phyloP scores from a whole-genome alignment of 192 early-diverging fungal species.

The Paraglomus occultum region DNA sequence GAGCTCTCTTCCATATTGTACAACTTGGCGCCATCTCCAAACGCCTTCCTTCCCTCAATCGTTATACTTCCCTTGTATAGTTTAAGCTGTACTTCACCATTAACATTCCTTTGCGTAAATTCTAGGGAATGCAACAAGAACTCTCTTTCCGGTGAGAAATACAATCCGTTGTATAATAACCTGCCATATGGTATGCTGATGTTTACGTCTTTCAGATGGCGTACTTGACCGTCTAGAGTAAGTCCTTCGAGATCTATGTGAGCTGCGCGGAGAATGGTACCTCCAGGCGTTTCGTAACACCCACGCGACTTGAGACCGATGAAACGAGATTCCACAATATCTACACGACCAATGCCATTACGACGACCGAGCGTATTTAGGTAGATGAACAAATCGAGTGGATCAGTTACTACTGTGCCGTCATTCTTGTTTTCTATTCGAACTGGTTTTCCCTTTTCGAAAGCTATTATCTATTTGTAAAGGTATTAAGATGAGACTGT shows the following conservation, averaged over 20 bases:
- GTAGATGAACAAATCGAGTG: slow-evolving; percentile 88
- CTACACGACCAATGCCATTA: slow-evolving; percentile 97
- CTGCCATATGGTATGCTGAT: slow-evolving; percentile 74
- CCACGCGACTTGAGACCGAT: slow-evolving; percentile 99
- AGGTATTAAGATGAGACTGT: not conserved
- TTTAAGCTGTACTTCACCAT: slow-evolving; percentile 91
- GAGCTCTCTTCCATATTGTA: slow-evolving; percentile 96
- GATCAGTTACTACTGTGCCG: slow-evolving; percentile 60
- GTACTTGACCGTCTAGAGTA: slow-evolving; percentile 93
- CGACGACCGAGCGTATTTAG: slow-evolving; percentile 93
- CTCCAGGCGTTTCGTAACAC: slow-evolving; percentile 99
- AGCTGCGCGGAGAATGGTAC: slow-evolving; percentile 91
- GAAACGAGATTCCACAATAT: slow-evolving; percentile 99
- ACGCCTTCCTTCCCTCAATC: slow-evolving; percentile 85
- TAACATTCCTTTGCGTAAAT: slow-evolving; percentile 82
- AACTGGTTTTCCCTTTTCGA: slow-evolving; percentile 84
- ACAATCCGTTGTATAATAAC: slow-evolving; percentile 92
- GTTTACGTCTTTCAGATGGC: slow-evolving; percentile 89
- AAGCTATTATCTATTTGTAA: slow-evolving; percentile 61
- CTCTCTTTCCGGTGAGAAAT: slow-evolving; percentile 95
- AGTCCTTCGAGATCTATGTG: slow-evolving; percentile 97
- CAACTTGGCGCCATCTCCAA: slow-evolving; percentile 67
- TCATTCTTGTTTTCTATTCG: slow-evolving; percentile 85
- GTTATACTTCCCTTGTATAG: slow-evolving; percentile 94
- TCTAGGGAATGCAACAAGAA: slow-evolving; percentile 81